Evolutionary conservation across 2,329 filamentous ascomycete genomes (phyloP), one percentile per base, ranked within the genome.

Genomic region (Macrophomina pseudophaseolina): DNA sequence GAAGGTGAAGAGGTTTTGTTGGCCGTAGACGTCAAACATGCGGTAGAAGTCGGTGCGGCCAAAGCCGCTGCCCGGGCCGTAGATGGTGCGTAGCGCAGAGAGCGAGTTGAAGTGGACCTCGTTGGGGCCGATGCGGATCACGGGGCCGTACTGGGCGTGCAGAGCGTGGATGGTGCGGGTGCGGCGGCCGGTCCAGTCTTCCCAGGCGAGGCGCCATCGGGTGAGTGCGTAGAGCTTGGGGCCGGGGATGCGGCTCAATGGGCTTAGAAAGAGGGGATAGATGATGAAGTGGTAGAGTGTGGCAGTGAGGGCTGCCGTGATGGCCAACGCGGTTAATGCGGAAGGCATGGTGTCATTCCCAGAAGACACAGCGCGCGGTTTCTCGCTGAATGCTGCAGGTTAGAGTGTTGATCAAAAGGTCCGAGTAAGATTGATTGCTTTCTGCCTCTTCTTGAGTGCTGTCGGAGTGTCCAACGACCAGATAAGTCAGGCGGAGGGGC

Each of bases 21-120:
- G 76, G 0, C 83, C 83, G 59, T 85, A 86, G 0, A 80, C 82
- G 68, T 86, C 83, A 67, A 87, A 87, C 82, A 87, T 86, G 52
- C 81, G 79, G 65, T 87, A 87, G 70, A 86, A 87, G 1, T 62
- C 54, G 0, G 84, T 84, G 46, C 84, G 74, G 48, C 82, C 83
- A 65, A 83, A 87, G 0, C 80, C 80, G 53, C 79, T 83, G 1
- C 85, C 85, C 0, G 85, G 80, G 0, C 85, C 84, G 71, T 87
- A 87, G 28, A 87, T 86, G 0, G 80, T 80, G n/a, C 80, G 79
- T 44, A 86, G 68, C 0, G 84, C 85, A 0, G 79, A 73, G 0
- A 84, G 73, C 38, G 73, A 78, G 67, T 79, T 80, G 71, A 80
- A 81, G 2, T 80, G 77, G 69, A 86, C 73, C 68, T 85, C 82